Evolutionary conservation across 2,329 filamentous ascomycete genomes (phyloP).

Genomic region (Colletotrichum euphorbiae): DNA sequence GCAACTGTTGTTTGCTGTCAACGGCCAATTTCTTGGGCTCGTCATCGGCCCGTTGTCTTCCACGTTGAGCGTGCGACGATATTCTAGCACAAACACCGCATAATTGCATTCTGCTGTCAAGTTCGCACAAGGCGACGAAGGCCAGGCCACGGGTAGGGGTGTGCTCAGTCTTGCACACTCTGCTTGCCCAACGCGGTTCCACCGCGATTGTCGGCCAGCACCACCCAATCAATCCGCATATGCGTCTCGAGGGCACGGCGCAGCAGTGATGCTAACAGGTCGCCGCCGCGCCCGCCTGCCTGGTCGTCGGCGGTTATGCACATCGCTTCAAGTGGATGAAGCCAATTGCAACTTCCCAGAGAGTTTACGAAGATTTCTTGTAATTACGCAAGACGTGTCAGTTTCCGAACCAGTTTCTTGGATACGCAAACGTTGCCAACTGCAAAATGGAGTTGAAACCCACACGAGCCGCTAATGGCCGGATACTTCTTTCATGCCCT

Average conservation of each 20-base stretch:
- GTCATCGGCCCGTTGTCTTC: slow-evolving; percentile 10
- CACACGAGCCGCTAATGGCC: slow-evolving; percentile 10
- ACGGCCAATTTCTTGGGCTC: neutral
- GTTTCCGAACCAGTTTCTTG: neutral
- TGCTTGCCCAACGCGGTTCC: slow-evolving; percentile 7
- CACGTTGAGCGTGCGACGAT: neutral
- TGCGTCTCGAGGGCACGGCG: slow-evolving; percentile 12
- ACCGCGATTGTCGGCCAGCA: slow-evolving; percentile 28
- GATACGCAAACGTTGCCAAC: neutral
- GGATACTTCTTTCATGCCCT: neutral
- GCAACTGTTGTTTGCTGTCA: slow-evolving; percentile 1
- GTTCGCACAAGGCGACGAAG: neutral
- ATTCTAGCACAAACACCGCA: slow-evolving; percentile 5
- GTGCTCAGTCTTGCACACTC: slow-evolving; percentile 15
- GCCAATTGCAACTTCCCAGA: slow-evolving; percentile 20
- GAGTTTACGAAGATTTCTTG: slow-evolving; percentile 21
- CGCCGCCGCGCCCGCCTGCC: slow-evolving; percentile 27
- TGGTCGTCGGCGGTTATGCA: slow-evolving; percentile 38
- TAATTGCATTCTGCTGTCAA: neutral
- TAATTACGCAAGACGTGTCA: neutral
- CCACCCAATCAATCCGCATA: slow-evolving; percentile 5
- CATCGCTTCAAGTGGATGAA: slow-evolving; percentile 39
- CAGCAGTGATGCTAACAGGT: slow-evolving; percentile 21
- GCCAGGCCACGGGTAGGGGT: neutral
- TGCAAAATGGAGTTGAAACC: neutral